Evolutionary conservation across 1,284 basidiomycete genomes (phyloP).

Genomic region (Mycena sp.): DNA sequence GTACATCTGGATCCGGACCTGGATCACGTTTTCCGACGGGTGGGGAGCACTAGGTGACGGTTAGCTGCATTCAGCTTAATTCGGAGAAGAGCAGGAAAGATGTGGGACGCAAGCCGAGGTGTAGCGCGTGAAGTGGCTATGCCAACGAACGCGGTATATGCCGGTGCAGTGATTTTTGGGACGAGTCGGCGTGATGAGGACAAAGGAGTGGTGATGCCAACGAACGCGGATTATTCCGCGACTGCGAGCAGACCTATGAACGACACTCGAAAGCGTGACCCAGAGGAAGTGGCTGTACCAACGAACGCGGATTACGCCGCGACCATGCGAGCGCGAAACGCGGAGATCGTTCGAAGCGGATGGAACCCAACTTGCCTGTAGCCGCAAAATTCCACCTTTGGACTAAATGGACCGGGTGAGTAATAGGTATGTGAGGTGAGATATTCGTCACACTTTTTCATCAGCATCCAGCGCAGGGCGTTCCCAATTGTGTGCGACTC

Average conservation of each 20-base stretch:
- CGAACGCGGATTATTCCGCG: neutral
- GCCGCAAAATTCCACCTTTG: slow-evolving; percentile 99
- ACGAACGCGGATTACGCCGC: slow-evolving; percentile 8
- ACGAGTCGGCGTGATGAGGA: neutral
- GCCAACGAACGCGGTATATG: neutral
- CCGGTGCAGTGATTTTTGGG: neutral
- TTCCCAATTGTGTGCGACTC: slow-evolving; percentile 98
- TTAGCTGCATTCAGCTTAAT: too few relatives aligned
- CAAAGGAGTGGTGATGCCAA: neutral
- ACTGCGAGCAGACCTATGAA: neutral
- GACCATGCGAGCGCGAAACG: neutral
- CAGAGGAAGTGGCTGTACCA: too few relatives aligned
- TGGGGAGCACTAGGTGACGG: slow-evolving; percentile 79
- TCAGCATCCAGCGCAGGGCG: slow-evolving; percentile 95
- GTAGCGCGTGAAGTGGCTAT: neutral
- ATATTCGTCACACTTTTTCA: slow-evolving; percentile 86
- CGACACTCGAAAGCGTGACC: too few relatives aligned
- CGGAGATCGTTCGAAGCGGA: too few relatives aligned
- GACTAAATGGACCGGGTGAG: slow-evolving; percentile 58
- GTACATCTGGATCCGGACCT: slow-evolving; percentile 98
- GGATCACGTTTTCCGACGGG: slow-evolving; percentile 96
- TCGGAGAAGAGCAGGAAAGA: neutral
- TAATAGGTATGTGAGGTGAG: slow-evolving; percentile 6
- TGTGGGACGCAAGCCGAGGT: neutral
- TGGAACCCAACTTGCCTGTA: slow-evolving; percentile 80